Base-by-base conservation (phyloP, 108 stramenopile species). In the Cyclotella cryptica region DNA sequence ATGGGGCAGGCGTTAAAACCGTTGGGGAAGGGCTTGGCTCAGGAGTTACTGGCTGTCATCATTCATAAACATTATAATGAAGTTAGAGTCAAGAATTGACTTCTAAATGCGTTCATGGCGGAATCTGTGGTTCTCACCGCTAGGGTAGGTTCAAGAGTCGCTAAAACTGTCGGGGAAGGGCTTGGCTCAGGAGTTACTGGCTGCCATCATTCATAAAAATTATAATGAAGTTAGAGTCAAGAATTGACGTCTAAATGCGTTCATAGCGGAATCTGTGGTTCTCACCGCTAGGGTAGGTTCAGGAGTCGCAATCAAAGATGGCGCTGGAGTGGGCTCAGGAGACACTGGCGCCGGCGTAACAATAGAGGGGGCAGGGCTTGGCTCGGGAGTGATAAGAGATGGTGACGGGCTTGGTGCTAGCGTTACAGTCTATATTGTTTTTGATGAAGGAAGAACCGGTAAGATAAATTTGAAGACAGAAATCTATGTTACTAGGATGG, bases 1-100 rank as follows among this genome's bases (percentile, higher is more conserved):
- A 46, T 47, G 79, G 65, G 10, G 66, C 54, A 53, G 66, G 27
- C 40, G 79, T 52, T 24, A 54, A 63, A 40, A 64, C 11, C 10
- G 65, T 66, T 51, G 68, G 35, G 28, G 52, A 14, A 69, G 68
- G 27, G 52, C 53, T 61, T 1, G 67, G 59, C 14, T 35, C 44
- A 0, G 75, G 46, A 15, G 59, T 68, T 21, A 63, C 30, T 17
- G 66, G 66, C 24, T 58, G 26, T 14, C 6, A 58, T 59, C 6
- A 15, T 1, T n/a, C n/a, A n/a, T 42, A 46, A 27, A 28, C 13
- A 28, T 24, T 3, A 13, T 14, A 24, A 58, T 28, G 13, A 27
- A 58, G 13, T 21, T 58, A 21, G 13, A 24, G 5, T 58, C 57
- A 9, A n/a, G 9, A 7, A 3, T 49, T 17, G n/a, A 9, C 15